Evolutionary conservation across 805 yeast genomes (phyloP), one percentile per base, ranked within the genome.

Genomic region (Cyberlindnera veronae): DNA sequence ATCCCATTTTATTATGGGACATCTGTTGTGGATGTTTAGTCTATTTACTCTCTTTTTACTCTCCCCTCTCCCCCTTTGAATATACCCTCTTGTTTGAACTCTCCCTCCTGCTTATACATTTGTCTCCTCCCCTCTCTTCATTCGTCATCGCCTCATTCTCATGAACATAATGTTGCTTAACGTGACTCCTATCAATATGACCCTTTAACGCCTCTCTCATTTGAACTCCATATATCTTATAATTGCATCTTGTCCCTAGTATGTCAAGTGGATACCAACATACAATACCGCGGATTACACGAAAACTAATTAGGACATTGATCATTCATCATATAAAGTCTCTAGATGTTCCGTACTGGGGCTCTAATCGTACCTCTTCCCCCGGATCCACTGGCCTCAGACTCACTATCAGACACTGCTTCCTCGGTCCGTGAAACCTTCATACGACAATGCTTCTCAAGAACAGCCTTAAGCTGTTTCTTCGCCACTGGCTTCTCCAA

Each of bases 401-500:
- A 52, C 22, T 56, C 61, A 6, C 58, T 46, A 33, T 56, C 61
- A 29, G 59, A 54, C 2, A 56, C 49, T 4, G 61, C 61, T 29
- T 57, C 60, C 32, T 57, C 61, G 15, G 50, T 29, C 24, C 42
- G 47, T 7, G 44, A 35, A 11, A 34, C 42, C 21, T 49, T 52
- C 55, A 54, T 53, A 14, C 45, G 48, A 38, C 60, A 57, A 29
- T 57, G 57, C 35, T 50, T 55, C 24, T 54, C 51, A 17, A 57
- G 32, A 5, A 48, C 39, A 1, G 29, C 14, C 31, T 53, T 44
- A 19, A 57, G 37, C 21, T 57, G 53, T 16, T 29, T 42, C 32
- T 41, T 42, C 11, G 33, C 34, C 6, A 66, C 69, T 0, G 96
- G 96, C 57, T 84, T 84, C 54, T 85, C 93, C 16, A 88, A 61